phyloP scores from a whole-genome alignment of 106 monocot species.

The Platanthera zijinensis region DNA sequence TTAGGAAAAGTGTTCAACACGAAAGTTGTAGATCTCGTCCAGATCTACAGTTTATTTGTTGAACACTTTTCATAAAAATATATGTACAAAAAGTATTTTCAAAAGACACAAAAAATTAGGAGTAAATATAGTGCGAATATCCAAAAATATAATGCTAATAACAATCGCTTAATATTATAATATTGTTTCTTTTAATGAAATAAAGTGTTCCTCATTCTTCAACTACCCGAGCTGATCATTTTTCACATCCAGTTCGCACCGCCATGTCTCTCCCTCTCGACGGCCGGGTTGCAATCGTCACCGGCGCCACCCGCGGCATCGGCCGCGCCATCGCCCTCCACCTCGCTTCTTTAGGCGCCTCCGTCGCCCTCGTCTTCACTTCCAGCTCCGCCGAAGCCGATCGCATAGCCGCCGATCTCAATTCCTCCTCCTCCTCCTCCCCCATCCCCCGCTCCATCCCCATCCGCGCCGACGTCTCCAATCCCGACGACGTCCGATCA shows the following conservation, averaged over 20 bases:
- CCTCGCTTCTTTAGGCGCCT: slow-evolving; percentile 51
- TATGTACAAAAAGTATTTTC: too few relatives aligned
- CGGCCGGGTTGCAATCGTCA: slow-evolving; percentile 56
- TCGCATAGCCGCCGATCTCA: slow-evolving; percentile 30
- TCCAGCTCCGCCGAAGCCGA: slow-evolving; percentile 40
- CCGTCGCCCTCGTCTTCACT: slow-evolving; percentile 44
- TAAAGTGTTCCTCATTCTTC: too few relatives aligned
- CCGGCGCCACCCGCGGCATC: slow-evolving; percentile 56
- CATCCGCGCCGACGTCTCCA: slow-evolving; percentile 41
- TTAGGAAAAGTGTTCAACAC: too few relatives aligned
- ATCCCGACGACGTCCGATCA: slow-evolving; percentile 23
- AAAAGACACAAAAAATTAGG: too few relatives aligned
- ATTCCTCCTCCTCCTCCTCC: slow-evolving; percentile 7
- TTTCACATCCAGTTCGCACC: neutral
- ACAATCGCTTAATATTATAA: too few relatives aligned
- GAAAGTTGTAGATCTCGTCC: too few relatives aligned
- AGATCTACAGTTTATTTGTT: too few relatives aligned
- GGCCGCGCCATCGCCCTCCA: slow-evolving; percentile 49
- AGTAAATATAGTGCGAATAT: too few relatives aligned
- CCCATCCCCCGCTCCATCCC: slow-evolving; percentile 24
- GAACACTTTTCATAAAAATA: too few relatives aligned
- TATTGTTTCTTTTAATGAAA: too few relatives aligned
- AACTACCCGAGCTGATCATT: too few relatives aligned
- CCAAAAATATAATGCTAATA: too few relatives aligned
- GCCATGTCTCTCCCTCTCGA: slow-evolving; percentile 21